Percentiles rank a stretch among this genome's conserved stretches.
phyloP scores from a whole-genome alignment of 257 asterid genomes.

The Orobanche coerulescens region DNA sequence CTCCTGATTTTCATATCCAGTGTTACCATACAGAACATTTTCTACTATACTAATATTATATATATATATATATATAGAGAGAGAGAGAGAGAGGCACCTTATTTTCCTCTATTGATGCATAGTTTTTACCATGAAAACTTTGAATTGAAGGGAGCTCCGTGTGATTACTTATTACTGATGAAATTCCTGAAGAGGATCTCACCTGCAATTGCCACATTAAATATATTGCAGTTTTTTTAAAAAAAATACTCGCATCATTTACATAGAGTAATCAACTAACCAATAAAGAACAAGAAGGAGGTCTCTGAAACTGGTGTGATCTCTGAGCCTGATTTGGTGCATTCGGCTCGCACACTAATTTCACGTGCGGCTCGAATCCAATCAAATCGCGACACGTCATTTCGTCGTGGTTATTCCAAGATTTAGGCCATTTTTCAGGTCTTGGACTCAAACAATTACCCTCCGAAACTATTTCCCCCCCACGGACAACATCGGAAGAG shows the following conservation, averaged over 20 bases:
- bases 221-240: not conserved
- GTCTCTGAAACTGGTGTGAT: constrained; percentile 45
- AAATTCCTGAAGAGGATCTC: constrained; percentile 49
- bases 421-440: constrained; percentile 33
- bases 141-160: constrained; percentile 99
- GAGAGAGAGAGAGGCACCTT: too few species aligned
- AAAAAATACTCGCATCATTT: not conserved
- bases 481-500: constrained; percentile 25
- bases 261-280: constrained; percentile 28
- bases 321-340: constrained; percentile 32
- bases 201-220: constrained; percentile 35
- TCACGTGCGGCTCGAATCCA: constrained; percentile 21
- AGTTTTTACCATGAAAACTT: constrained; percentile 41
- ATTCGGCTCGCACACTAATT: constrained; percentile 24
- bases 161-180: constrained; percentile 39
- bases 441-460: constrained; percentile 20
- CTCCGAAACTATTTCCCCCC: constrained; percentile 26
- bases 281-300: constrained; percentile 33
- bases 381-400: constrained; percentile 29
- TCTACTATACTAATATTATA: too few species aligned
- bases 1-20: too few species aligned
- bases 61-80: too few species aligned
- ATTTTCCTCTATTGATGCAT: constrained; percentile 51
- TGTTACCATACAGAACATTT: too few species aligned
- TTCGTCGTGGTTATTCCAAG: constrained; percentile 27